Evolutionary conservation across 2,329 filamentous ascomycete species (phyloP), one percentile per base, ranked within the genome.

Genomic region (Emmonsiellopsis sp.): DNA sequence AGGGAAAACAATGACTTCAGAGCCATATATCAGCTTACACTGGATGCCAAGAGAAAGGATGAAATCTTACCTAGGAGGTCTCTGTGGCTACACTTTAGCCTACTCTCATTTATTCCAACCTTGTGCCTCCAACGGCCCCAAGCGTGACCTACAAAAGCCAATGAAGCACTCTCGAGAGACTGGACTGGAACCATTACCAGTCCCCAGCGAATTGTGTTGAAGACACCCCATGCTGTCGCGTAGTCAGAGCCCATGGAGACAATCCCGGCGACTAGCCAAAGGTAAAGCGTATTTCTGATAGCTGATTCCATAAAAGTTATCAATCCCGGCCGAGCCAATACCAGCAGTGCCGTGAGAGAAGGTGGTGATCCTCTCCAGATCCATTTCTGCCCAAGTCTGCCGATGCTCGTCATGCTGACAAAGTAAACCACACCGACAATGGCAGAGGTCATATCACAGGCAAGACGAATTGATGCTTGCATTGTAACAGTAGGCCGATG

Each of bases 121-220:
- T 51, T 51, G 5, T 61, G 61, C 51, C 75, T 70, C 69, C 75
- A 79, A 15, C 65, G 57, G 0, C 84, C 84, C 84, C 85, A 89
- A 1, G 67, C 68, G 58, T 89, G 85, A 0, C 84, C 83, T 13
- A 86, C 74, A 61, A 87, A 88, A 0, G 82, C 74, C 0, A 85
- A 69, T 0, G 82, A 75, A 0, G 84, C 84, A 2, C 80, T 80
- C 65, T 89, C 84, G 0, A 88, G 71, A 0, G 84, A 77, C 56
- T 82, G 78, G 0, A 89, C 82, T 0, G 85, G 85, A 0, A 88
- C 83, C 85, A 89, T 89, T 32, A 89, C 72, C 0, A 89, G 71
- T 0, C 85, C 85, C 85, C 85, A 88, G 11, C 84, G 77, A 42
- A 89, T 88, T 0, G 84, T 88, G 53, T 79, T 85, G 70, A 89